Conservation (phyloP, 106 monocot species). For the Iris macrosiphon region DNA sequence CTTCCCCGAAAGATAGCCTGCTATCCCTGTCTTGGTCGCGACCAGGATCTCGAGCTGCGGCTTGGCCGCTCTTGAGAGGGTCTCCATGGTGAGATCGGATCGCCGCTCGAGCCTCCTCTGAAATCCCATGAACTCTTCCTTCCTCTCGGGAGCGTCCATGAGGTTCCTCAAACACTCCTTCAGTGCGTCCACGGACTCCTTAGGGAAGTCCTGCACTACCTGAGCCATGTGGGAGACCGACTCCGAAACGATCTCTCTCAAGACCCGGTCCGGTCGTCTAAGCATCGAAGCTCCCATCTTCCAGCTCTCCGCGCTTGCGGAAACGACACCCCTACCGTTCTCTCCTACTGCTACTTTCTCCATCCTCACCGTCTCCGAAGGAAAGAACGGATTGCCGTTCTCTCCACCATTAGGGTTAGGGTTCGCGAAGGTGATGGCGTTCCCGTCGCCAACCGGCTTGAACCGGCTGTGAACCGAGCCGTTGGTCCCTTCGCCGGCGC, state of each 20-base stretch:
- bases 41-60: slow-evolving; percentile 83
- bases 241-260: slow-evolving; percentile 52
- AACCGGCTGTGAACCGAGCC: slow-evolving; percentile 96
- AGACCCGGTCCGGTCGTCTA: slow-evolving; percentile 31
- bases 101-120: slow-evolving; percentile 63
- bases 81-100: slow-evolving; percentile 66
- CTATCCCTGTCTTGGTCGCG: slow-evolving; percentile 58
- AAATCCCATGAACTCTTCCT: slow-evolving; percentile 50
- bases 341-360: slow-evolving; percentile 9
- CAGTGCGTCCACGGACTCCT: slow-evolving; percentile 36
- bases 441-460: slow-evolving; percentile 59
- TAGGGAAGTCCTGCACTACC: slow-evolving; percentile 31
- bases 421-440: slow-evolving; percentile 53
- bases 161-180: slow-evolving; percentile 33
- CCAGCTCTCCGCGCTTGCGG: slow-evolving; percentile 28
- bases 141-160: slow-evolving; percentile 24
- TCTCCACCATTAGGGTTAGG: slow-evolving; percentile 12
- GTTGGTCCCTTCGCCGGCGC: slow-evolving; percentile 96
- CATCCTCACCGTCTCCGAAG: slow-evolving; percentile 50
- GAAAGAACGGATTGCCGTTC: slow-evolving; percentile 48
- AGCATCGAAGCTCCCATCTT: slow-evolving; percentile 16
- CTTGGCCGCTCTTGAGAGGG: slow-evolving; percentile 42
- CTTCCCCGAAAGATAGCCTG: slow-evolving; percentile 38
- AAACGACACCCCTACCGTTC: too few species aligned
- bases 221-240: slow-evolving; percentile 32